Evolutionary conservation across 805 yeast genomes (phyloP), one percentile per base, ranked within the genome.

Genomic region (Saccharomycopsis babjevae): DNA sequence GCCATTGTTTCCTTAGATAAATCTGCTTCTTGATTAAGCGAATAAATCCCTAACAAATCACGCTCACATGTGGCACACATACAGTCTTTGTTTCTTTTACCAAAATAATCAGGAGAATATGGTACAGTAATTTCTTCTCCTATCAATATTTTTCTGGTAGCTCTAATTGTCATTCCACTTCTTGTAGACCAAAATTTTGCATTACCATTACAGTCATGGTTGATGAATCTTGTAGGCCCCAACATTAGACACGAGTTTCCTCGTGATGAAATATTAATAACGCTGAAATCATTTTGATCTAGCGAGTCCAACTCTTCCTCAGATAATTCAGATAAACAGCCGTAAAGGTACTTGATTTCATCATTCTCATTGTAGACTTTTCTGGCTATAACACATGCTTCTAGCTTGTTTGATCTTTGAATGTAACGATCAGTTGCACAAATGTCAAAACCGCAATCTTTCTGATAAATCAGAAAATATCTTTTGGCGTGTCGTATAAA

Each of bases 71-170:
- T 69, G 0, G 74, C 73, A 65, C 82, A 79, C 54, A 77, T 63
- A 63, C 82, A 79, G 57, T 78, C 78, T 16, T 71, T 62, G 62
- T 79, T 79, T 16, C 68, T 58, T 36, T 61, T 65, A 20, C 82
- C 82, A 65, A 79, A 79, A 62, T 78, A 79, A 62, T 71, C 71
- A 3, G 70, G 65, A 1, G 81, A 70, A 65, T 79, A 79, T 34
- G 65, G 63, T 5, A 78, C 80, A 3, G 82, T 77, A 38, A 79
- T 74, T 64, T 79, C 81, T 65, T 79, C 80, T n/a, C 81, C 81
- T 2, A 71, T 66, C 0, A 67, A 57, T 22, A 79, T 78, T 7
- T 63, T 67, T 34, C 74, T 68, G 1, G 62, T 62, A 1, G 80
- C 74, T 5, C 68, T 63, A 5, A 79, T 67, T 25, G 67, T 66